Conservation (phyloP, 2,329 filamentous ascomycete species). For the Fusarium mangiferae region DNA sequence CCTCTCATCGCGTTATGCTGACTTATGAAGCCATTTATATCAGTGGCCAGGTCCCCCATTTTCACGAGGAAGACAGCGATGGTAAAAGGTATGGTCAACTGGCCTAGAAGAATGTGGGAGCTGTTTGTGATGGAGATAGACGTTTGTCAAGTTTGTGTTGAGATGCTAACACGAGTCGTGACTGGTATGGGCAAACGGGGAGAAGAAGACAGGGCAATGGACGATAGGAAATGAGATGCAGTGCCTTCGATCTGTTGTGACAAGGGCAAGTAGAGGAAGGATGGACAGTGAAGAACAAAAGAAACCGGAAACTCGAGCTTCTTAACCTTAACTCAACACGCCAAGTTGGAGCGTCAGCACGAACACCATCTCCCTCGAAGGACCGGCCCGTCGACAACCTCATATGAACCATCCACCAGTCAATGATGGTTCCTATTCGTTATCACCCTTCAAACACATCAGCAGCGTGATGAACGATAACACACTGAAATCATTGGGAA, state of each 20-base stretch:
- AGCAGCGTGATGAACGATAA: constrained; percentile 18
- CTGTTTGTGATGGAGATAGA: neutral
- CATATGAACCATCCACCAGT: neutral
- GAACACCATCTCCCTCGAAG: neutral
- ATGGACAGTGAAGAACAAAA: neutral
- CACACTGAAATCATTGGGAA: constrained; percentile 20
- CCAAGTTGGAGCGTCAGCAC: constrained; percentile 21
- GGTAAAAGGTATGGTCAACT: neutral
- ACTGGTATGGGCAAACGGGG: neutral
- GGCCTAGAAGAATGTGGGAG: neutral
- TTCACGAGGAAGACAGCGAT: neutral
- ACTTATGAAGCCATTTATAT: constrained; percentile 30
- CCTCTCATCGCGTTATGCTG: constrained; percentile 22
- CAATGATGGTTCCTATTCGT: constrained; percentile 2
- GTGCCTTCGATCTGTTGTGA: neutral
- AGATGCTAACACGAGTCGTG: neutral
- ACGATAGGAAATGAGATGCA: too few relatives aligned
- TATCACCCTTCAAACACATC: constrained; percentile 5
- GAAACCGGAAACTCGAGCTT: constrained; percentile 13
- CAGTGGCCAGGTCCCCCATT: constrained; percentile 21
- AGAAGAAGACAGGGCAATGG: neutral
- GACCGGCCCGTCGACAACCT: constrained; percentile 11
- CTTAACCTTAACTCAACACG: constrained; percentile 11
- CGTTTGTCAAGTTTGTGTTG: neutral
- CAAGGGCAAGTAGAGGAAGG: neutral